A percentile compares a stretch with the other conserved stretches of the same genome.
phyloP scores from a whole-genome alignment of 169 alveolate species.

The Plasmodium berghei region DNA sequence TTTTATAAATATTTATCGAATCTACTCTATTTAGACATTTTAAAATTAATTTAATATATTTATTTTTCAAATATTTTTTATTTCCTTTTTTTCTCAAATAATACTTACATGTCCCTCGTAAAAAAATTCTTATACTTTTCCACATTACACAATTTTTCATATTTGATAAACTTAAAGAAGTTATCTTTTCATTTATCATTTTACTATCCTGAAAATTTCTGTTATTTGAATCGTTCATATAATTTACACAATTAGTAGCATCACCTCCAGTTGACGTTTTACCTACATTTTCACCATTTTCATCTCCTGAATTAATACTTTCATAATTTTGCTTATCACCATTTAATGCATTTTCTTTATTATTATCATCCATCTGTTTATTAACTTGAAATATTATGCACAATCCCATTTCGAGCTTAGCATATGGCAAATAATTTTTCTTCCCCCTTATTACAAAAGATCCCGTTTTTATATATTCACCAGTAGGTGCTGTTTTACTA shows the following conservation, averaged over 20 bases:
- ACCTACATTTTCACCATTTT: neutral
- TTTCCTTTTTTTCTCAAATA: neutral
- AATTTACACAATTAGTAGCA: too few relatives aligned
- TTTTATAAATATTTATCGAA: conserved; percentile 14
- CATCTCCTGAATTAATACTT: neutral
- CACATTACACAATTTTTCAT: too few relatives aligned
- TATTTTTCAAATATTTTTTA: neutral
- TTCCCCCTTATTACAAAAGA: conserved; percentile 97
- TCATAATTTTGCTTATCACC: neutral
- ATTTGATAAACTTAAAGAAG: too few relatives aligned
- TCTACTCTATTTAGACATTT: neutral
- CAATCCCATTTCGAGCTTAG: conserved; percentile 95
- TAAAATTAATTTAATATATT: neutral
- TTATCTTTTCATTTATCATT: too few relatives aligned
- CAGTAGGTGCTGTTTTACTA: conserved; percentile 96
- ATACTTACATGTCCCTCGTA: neutral
- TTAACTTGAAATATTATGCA: conserved; percentile 85
- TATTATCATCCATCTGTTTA: neutral
- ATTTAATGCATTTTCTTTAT: conserved; percentile 9
- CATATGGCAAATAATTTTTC: conserved; percentile 93
- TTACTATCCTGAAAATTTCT: too few relatives aligned
- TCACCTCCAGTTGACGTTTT: too few relatives aligned
- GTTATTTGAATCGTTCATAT: too few relatives aligned
- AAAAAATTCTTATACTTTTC: too few relatives aligned
- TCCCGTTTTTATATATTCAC: conserved; percentile 94